Base-by-base conservation (phyloP, 2,329 filamentous ascomycete species). In the Beauveria caledonica region DNA sequence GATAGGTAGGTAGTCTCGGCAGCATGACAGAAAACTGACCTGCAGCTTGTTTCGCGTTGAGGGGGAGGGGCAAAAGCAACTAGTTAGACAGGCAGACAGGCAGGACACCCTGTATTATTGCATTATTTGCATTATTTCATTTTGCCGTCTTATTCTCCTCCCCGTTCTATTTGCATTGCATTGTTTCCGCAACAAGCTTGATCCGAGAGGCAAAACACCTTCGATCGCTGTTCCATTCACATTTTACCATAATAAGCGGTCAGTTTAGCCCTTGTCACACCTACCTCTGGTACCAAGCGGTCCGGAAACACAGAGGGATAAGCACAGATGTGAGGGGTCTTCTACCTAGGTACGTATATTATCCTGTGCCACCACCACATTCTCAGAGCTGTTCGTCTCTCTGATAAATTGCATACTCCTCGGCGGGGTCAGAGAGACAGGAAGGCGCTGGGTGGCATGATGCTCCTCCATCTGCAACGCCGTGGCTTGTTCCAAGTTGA, bases 401-500 rank as follows among this genome's bases (percentile, higher is more conserved):
- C 44, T 49, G 19, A 39, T 4, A 57, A 49, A 57, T 49, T 29
- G 21, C 44, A 15, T 25, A 21, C 54, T 49, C 29, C 29, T 49
- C 40, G 44, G 29, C 53, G 40, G 53, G 53, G 44, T 21, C 29
- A 40, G 44, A 46, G 39, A 27, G 25, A 29, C 29, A 36, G 15
- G 11, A 46, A 17, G 19, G 54, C 36, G 19, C 44, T 49, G 44
- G 21, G 21, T 57, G 54, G 54, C 45, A 46, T 57, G 44, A 57
- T 49, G 44, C 15, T 29, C 9, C 54, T 40, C 45, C 36, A 57
- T 57, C 21, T 27, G 27, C 57, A 36, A 53, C 49, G 49, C 49
- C 49, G 57, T 59, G 57, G 57, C 57, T 50, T 59, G 57, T 59
- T 59, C 39, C 57, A 59, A 59, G 48, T 53, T 59, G 57, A 59